A percentile compares a stretch with the other conserved stretches of the same genome.
Conservation (phyloP, 75 land plant species). For the Azolla pinnata region DNA sequence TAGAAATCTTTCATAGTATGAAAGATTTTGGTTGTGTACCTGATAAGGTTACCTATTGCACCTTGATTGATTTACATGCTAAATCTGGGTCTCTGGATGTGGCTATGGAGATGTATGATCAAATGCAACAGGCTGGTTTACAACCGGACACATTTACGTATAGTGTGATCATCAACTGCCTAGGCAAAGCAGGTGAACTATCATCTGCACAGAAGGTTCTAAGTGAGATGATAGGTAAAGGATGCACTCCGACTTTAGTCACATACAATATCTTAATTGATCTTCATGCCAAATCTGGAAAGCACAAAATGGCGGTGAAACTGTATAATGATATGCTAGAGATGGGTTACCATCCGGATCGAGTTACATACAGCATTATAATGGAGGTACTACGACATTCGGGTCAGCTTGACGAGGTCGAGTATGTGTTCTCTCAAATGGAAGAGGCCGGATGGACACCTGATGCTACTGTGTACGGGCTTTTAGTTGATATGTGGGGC, state of each 20-base stretch:
- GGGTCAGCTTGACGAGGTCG: conserved; percentile 82
- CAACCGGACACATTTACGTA: conserved; percentile 93
- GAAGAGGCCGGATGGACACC: conserved; percentile 65
- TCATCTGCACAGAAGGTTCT: conserved; percentile 71
- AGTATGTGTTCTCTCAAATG: conserved; percentile 73
- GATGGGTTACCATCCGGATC: conserved; percentile 81
- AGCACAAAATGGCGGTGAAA: conserved; percentile 58
- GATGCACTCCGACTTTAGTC: conserved; percentile 77
- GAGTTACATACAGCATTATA: conserved; percentile 80
- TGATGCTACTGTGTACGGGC: conserved; percentile 83
- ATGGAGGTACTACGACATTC: conserved; percentile 93
- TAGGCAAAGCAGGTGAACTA: conserved; percentile 91
- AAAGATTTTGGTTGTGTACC: conserved; percentile 62
- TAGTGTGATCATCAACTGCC: conserved; percentile 92
- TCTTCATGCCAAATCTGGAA: conserved; percentile 88
- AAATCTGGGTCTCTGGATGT: conserved; percentile 90
- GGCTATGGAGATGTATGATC: conserved; percentile 73
- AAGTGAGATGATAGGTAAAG: conserved; percentile 74
- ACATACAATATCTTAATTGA: conserved; percentile 94
- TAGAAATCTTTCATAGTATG: conserved; percentile 68
- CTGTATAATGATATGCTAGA: conserved; percentile 81
- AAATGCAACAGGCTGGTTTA: conserved; percentile 77
- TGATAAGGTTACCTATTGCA: conserved; percentile 87
- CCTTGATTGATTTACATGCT: conserved; percentile 95
- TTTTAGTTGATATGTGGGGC: conserved; percentile 92